Conservation (phyloP, 371 early-diverging fungal genomes). For the Mortierella polycephala region DNA sequence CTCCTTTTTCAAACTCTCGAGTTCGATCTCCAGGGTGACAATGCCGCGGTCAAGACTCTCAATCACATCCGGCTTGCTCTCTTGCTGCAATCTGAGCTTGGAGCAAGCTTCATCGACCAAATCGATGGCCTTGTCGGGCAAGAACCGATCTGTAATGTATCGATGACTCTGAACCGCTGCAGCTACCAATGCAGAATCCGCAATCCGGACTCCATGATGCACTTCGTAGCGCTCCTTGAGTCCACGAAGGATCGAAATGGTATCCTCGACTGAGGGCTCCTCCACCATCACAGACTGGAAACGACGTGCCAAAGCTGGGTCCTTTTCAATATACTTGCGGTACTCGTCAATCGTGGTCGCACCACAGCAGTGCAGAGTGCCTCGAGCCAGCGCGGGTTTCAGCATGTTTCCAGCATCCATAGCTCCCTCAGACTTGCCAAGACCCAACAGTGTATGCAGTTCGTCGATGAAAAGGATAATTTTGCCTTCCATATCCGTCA, state of each 20-base stretch:
- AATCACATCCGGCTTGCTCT: constrained; percentile 85
- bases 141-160: constrained; percentile 80
- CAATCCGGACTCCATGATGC: constrained; percentile 88
- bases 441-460: constrained; percentile 82
- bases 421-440: constrained; percentile 82
- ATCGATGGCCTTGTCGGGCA: constrained; percentile 89
- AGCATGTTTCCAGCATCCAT: constrained; percentile 87
- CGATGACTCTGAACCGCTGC: constrained; percentile 84
- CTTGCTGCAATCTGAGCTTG: constrained; percentile 81
- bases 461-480: constrained; percentile 91
- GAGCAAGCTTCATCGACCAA: constrained; percentile 92
- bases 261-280: constrained; percentile 81
- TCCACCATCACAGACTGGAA: constrained; percentile 84
- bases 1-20: constrained; percentile 81
- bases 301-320: constrained; percentile 88
- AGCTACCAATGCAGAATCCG: constrained; percentile 83
- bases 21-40: constrained; percentile 79
- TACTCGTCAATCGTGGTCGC: constrained; percentile 94
- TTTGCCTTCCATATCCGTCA: constrained; percentile 75
- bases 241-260: constrained; percentile 80
- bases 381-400: constrained; percentile 90
- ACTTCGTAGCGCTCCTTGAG: constrained; percentile 87
- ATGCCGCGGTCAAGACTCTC: constrained; percentile 79
- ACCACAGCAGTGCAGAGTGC: constrained; percentile 84
- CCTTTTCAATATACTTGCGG: constrained; percentile 84